Evolutionary conservation across 2,329 filamentous ascomycete species (phyloP).

Genomic region (Ambrosiella xylebori): DNA sequence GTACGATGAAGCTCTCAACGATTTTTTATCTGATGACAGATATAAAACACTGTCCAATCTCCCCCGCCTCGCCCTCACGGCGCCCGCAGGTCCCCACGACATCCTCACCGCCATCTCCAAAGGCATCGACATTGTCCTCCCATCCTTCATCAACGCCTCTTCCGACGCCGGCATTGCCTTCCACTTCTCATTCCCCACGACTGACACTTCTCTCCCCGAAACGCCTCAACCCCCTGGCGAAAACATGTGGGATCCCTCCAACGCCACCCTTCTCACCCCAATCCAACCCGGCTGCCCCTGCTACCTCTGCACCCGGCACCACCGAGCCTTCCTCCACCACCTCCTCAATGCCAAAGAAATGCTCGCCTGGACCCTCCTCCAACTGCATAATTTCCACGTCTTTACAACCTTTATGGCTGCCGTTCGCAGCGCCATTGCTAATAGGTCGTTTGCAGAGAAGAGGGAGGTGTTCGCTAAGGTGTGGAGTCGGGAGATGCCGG

Average conservation of each 20-base stretch:
- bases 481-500: conserved; percentile 47
- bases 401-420: conserved; percentile 56
- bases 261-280: conserved; percentile 40
- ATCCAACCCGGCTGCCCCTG: conserved; percentile 51
- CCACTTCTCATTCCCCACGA: conserved; percentile 53
- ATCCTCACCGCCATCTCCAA: conserved; percentile 58
- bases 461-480: conserved; percentile 16
- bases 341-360: conserved; percentile 84
- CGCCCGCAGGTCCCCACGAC: conserved; percentile 54
- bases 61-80: conserved; percentile 58
- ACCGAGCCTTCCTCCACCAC: conserved; percentile 76
- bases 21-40: conserved; percentile 32
- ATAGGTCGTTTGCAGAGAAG: conserved; percentile 38
- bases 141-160: conserved; percentile 55
- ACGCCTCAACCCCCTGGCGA: conserved; percentile 41
- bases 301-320: conserved; percentile 70
- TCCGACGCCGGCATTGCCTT: conserved; percentile 80
- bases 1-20: conserved; percentile 55
- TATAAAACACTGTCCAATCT: conserved; percentile 37
- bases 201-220: conserved; percentile 10
- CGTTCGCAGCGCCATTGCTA: conserved; percentile 49
- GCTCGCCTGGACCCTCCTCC: conserved; percentile 84
- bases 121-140: conserved; percentile 63
- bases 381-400: conserved; percentile 74
- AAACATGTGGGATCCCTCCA: conserved; percentile 54